Evolutionary conservation across 2,329 filamentous ascomycete species (phyloP).

Genomic region (Beauveria scarabaeidicola): DNA sequence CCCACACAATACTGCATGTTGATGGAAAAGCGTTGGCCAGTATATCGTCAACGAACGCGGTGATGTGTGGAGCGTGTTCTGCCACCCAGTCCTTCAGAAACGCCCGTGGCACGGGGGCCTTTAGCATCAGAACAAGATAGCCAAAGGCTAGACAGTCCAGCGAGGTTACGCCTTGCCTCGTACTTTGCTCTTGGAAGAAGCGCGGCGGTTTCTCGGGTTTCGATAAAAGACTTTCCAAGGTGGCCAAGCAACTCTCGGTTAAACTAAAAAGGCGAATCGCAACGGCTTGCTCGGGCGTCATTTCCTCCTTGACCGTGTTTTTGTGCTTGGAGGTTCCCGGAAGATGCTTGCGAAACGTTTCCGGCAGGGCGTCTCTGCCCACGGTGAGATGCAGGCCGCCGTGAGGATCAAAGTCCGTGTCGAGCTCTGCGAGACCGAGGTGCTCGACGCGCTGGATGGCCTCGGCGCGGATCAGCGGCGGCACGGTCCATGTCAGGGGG

Average conservation of each 20-base stretch:
- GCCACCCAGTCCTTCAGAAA: conserved; percentile 34
- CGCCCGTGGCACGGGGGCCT: conserved; percentile 34
- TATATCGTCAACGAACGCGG: conserved; percentile 25
- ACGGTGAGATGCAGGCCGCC: conserved; percentile 28
- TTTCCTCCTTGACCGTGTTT: conserved; percentile 50
- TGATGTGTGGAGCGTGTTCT: conserved; percentile 22
- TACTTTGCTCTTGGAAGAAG: conserved; percentile 21
- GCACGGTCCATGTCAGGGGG: conserved; percentile 81
- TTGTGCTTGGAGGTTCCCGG: conserved; percentile 31
- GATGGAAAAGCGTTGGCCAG: conserved; percentile 16
- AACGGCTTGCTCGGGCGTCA: conserved; percentile 62
- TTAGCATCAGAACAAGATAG: conserved; percentile 67
- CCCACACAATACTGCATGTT: conserved; percentile 21
- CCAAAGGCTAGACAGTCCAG: conserved; percentile 75
- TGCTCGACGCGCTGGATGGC: conserved; percentile 64
- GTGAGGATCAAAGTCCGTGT: conserved; percentile 45
- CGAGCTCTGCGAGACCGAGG: conserved; percentile 59
- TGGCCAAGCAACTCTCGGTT: conserved; percentile 61
- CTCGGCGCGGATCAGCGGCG: conserved; percentile 60
- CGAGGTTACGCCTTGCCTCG: conserved; percentile 18
- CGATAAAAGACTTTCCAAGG: conserved; percentile 51
- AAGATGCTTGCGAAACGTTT: conserved; percentile 30
- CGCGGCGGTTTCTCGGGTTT: conserved; percentile 18
- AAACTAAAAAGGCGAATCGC: conserved; percentile 70
- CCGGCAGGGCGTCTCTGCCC: conserved; percentile 30